Evolutionary conservation across 1,284 basidiomycete genomes (phyloP).

Genomic region (Neotropicomus parvogracilis): DNA sequence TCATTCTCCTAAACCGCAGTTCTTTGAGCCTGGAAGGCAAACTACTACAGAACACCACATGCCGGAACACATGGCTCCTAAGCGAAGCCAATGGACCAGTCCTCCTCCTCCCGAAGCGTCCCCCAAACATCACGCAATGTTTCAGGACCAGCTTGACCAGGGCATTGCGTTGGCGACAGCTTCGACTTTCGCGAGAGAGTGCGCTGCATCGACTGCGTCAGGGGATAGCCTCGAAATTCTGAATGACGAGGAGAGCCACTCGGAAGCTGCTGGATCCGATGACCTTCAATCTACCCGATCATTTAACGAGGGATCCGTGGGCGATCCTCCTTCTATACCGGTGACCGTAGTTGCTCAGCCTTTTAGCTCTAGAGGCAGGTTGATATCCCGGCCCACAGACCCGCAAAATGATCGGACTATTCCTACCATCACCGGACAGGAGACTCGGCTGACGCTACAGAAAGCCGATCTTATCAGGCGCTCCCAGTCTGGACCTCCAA

Average conservation of each 20-base stretch:
- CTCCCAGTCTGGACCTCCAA: conserved; percentile 40
- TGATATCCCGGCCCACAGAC: conserved; percentile 16
- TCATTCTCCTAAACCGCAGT: conserved; percentile 48
- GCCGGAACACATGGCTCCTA: conserved; percentile 76
- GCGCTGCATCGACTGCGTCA: conserved; percentile 47
- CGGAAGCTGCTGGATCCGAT: conserved; percentile 60
- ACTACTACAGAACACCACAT: conserved; percentile 34
- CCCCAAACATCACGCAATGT: conserved; percentile 58
- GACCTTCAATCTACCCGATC: conserved; percentile 62
- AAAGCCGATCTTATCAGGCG: conserved; percentile 39
- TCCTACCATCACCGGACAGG: conserved; percentile 21
- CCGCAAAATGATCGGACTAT: conserved; percentile 9
- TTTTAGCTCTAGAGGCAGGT: conserved; percentile 25
- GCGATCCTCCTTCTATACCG: conserved; percentile 16
- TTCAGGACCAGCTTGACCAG: conserved; percentile 61
- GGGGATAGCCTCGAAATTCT: conserved; percentile 54
- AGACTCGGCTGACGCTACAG: conserved; percentile 25
- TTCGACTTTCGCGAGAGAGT: conserved; percentile 53
- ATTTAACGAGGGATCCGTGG: conserved; percentile 45
- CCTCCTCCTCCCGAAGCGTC: conserved; percentile 76
- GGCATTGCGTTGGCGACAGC: conserved; percentile 65
- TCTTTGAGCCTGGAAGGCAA: conserved; percentile 41
- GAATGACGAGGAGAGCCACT: conserved; percentile 60
- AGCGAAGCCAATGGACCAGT: conserved; percentile 73
- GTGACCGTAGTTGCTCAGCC: conserved; percentile 7